These are phyloP conservation scores for Phanerochaete sordida DNA, from an alignment of 768 basidiomycete genomes.

Conservation along the genomic window DNA sequence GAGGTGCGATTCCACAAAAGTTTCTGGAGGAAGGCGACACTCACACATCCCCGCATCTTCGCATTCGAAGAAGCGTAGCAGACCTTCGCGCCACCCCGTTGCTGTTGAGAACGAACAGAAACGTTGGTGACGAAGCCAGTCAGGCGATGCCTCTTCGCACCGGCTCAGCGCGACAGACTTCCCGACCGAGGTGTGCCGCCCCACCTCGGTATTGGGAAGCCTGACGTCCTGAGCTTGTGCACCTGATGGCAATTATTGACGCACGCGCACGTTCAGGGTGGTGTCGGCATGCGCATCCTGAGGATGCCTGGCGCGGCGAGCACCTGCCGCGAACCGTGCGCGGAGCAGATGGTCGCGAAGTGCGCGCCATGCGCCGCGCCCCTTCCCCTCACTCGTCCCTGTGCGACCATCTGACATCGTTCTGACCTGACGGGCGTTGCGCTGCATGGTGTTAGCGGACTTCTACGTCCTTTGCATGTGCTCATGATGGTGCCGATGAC, in stretches of 20 bases:
- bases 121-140: background rate
- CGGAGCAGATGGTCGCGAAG: slow-evolving; percentile 4
- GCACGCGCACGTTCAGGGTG: background rate
- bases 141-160: background rate
- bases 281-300: background rate
- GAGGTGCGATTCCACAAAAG: too few relatives aligned
- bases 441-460: background rate
- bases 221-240: background rate
- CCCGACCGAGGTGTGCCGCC: background rate
- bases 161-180: background rate
- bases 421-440: background rate
- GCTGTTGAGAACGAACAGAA: background rate
- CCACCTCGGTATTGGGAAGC: background rate
- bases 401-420: background rate
- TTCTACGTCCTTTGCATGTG: background rate
- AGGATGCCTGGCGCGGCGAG: background rate
- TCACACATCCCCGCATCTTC: too few relatives aligned
- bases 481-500: background rate
- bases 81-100: background rate
- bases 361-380: background rate
- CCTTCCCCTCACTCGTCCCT: background rate
- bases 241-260: background rate
- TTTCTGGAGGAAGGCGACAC: too few relatives aligned
- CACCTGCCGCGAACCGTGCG: background rate
- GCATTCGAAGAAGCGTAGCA: background rate